Base-by-base conservation (phyloP, 1,139 yeast genomes). In the Sugiyamaella paludigena region DNA sequence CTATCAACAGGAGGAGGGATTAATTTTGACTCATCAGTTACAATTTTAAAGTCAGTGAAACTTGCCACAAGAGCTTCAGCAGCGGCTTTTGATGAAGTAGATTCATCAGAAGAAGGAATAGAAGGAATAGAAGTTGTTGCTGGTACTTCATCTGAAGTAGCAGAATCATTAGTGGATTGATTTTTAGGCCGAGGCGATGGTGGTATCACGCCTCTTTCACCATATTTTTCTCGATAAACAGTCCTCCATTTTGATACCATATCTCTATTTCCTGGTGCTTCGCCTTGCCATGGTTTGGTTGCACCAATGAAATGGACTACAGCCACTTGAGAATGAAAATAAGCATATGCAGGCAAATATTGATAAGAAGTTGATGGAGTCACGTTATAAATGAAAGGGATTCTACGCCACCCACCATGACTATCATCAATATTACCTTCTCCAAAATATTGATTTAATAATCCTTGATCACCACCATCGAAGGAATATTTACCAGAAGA, bases 381-480 rank as follows among this genome's bases (percentile, higher is more conserved):
- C 30, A 91, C 95, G 60, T 92, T 92, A 72, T 82, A 91, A 47
- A 81, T 65, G 61, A 89, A 92, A 0, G 97, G 92, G 42, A 92
- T 68, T 45, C 80, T 76, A 32, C 74, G 67, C 97, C 97, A 74
- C 38, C 56, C 59, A 31, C 34, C 6, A 31, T n/a, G 34, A 19
- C 24, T 19, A 19, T 19, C 24, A 19, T 19, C 24, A n/a, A 39
- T 38, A 13, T 42, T 45, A 26, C 28, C 28, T 10, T 47, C 65
- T 52, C 79, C 82, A 65, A 88, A 88, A 64, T 78, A 86, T 64
- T 87, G 88, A 66, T 92, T 92, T 58, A 92, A 72, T 40, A 92
- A 73, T 9, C 98, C 98, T 68, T 92, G 98, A 67, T 92, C 98
- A 3, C 96, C 96, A 46, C 97, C 97, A 66, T 91, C 98, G 62